These are phyloP conservation scores for Berberis vulgaris DNA, from an alignment of 164 flowering plant species.

Conservation along the genomic window DNA sequence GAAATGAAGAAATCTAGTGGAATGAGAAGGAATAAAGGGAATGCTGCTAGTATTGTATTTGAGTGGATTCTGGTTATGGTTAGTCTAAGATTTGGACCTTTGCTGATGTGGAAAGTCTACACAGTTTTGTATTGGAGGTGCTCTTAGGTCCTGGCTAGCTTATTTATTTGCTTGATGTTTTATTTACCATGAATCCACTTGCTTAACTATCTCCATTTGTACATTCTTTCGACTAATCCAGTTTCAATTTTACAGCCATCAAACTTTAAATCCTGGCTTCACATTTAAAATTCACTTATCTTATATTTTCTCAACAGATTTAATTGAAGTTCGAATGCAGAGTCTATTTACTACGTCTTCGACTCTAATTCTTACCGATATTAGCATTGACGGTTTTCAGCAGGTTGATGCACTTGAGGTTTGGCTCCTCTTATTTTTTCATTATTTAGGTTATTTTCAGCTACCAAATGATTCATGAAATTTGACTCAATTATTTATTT, in stretches of 20 bases:
- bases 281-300: neutral
- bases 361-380: conserved; percentile 47
- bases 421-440: conserved; percentile 16
- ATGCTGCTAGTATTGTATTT: neutral
- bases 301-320: conserved; percentile 36
- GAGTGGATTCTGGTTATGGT: neutral
- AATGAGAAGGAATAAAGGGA: neutral
- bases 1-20: neutral
- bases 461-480: too few species aligned
- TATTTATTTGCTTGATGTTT: neutral
- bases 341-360: conserved; percentile 43
- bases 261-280: neutral
- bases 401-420: conserved; percentile 63
- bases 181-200: neutral
- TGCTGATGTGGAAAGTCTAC: too few species aligned
- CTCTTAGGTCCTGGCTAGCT: too few species aligned
- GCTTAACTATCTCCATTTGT: too few species aligned
- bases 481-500: too few species aligned
- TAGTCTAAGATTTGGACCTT: too few species aligned
- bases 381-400: conserved; percentile 41
- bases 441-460: neutral
- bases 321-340: conserved; percentile 40
- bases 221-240: neutral
- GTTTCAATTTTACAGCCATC: neutral
- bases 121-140: too few species aligned